These are phyloP conservation scores for Exserohilum turcica DNA, from an alignment of 2,329 filamentous ascomycete genomes.

Conservation along the genomic window DNA sequence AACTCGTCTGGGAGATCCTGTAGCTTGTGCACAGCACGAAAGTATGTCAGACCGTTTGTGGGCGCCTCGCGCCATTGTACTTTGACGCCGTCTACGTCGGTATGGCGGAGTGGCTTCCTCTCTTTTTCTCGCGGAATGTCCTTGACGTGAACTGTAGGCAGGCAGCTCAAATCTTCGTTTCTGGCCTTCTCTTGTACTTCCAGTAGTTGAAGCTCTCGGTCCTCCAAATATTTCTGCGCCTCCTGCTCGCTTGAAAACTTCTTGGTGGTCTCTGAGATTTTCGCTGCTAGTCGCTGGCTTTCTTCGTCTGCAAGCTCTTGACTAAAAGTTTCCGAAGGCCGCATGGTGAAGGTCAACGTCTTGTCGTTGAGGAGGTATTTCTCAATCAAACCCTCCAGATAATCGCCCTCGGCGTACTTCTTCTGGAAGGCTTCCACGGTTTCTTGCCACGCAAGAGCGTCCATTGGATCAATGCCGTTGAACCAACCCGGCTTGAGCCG, in stretches of 20 bases:
- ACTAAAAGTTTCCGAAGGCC: slow-evolving; percentile 76
- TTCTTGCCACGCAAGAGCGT: slow-evolving; percentile 89
- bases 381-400: slow-evolving; percentile 82
- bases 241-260: slow-evolving; percentile 72
- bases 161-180: slow-evolving; percentile 80
- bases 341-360: slow-evolving; percentile 92
- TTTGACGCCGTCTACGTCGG: slow-evolving; percentile 64
- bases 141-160: slow-evolving; percentile 84
- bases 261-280: slow-evolving; percentile 72
- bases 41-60: slow-evolving; percentile 95
- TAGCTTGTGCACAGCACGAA: slow-evolving; percentile 83
- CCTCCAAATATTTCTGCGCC: slow-evolving; percentile 72
- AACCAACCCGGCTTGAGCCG: slow-evolving; percentile 93
- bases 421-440: slow-evolving; percentile 82
- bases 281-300: slow-evolving; percentile 70
- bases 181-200: slow-evolving; percentile 83
- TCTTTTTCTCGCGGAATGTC: slow-evolving; percentile 86
- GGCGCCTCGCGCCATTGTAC: slow-evolving; percentile 91
- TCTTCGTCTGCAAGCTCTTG: slow-evolving; percentile 79
- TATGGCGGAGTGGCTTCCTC: slow-evolving; percentile 68
- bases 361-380: slow-evolving; percentile 90
- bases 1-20: slow-evolving; percentile 82
- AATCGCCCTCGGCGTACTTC: slow-evolving; percentile 74
- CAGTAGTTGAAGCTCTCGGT: slow-evolving; percentile 79
- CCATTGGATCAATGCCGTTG: slow-evolving; percentile 90